A percentile compares a stretch with the other conserved stretches of the same genome.
Evolutionary conservation across 768 basidiomycete species (phyloP).

Genomic region (Suillus subaureus): DNA sequence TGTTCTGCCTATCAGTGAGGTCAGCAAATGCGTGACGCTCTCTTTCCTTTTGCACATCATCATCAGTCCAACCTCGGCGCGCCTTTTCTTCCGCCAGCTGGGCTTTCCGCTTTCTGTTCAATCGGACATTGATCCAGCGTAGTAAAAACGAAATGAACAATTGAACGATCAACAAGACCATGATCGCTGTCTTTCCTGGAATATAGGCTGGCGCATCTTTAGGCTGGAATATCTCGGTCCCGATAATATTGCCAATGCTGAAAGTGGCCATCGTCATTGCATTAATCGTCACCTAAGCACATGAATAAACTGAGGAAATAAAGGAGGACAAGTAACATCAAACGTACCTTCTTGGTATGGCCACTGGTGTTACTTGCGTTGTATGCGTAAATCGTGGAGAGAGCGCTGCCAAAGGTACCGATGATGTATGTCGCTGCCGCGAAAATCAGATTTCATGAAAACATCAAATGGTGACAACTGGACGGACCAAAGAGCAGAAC

Average conservation of each 20-base stretch:
- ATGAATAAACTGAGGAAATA: not conserved
- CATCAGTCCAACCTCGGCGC: conserved; percentile 56
- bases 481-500: conserved; percentile 56
- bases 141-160: conserved; percentile 50
- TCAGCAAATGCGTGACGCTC: conserved; percentile 66
- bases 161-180: conserved; percentile 58
- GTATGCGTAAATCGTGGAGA: conserved; percentile 64
- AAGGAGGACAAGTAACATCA: not conserved
- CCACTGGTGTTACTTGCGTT: conserved; percentile 66
- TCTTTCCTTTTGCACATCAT: conserved; percentile 57
- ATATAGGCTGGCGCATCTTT: conserved; percentile 64
- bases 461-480: not conserved
- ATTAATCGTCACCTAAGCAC: conserved; percentile 52
- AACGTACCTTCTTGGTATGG: conserved; percentile 61
- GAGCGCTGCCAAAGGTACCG: conserved; percentile 59
- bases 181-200: conserved; percentile 67
- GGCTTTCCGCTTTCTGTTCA: conserved; percentile 51
- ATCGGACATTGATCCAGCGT: conserved; percentile 53
- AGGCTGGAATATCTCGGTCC: conserved; percentile 64
- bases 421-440: conserved; percentile 49
- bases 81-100: conserved; percentile 46
- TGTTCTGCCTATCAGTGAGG: conserved; percentile 65
- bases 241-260: conserved; percentile 61
- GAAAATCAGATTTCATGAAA: conserved; percentile 3
- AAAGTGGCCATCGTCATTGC: conserved; percentile 60